Evolutionary conservation across 2,329 filamentous ascomycete genomes (phyloP), one percentile per base, ranked within the genome.

Genomic region (Aaosphaeria arxii): DNA sequence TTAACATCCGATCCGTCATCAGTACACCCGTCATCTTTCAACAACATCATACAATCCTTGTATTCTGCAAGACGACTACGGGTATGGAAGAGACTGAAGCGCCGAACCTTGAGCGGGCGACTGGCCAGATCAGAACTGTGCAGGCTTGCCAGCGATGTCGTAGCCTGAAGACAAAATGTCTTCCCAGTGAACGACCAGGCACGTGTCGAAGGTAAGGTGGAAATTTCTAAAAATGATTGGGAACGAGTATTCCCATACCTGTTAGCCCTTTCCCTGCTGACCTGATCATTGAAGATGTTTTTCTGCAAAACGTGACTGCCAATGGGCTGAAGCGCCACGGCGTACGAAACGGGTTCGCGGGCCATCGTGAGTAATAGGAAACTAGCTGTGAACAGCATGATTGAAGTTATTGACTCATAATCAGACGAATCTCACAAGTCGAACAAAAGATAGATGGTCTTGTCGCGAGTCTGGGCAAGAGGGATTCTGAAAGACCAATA

Each of bases 391-490:
- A 24, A 24, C 17, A 24, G 17, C 17, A 24, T 24, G 17, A 24
- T 24, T 24, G 17, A 24, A 24, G 17, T 36, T 36, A n/a, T 36
- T n/a, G 7, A 36, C 33, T 40, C 11, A 40, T 17, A 13, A 30
- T 31, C 38, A 67, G 66, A 40, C 65, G 66, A 24, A 69, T 69
- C 7, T 58, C 62, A 11, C 65, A 69, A 49, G 64, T 69, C 1
- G 66, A 69, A 44, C 58, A 64, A 33, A 69, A 67, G 45, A 63
- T 69, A 24, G 64, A 69, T 53, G 62, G 65, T 5, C 56, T 69
- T 24, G 60, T 69, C 30, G 62, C 66, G 11, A 63, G 55, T 30
- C 57, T 69, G 42, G n/a, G n/a, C 33, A 36, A n/a, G 7, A 55
- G 59, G 6, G 58, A 56, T 29, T 42, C 59, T 30, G 46, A 49